Percentiles rank a stretch among this genome's conserved stretches.
phyloP scores from a whole-genome alignment of 2,329 filamentous ascomycete genomes.

The Alternaria angustiovoidea region DNA sequence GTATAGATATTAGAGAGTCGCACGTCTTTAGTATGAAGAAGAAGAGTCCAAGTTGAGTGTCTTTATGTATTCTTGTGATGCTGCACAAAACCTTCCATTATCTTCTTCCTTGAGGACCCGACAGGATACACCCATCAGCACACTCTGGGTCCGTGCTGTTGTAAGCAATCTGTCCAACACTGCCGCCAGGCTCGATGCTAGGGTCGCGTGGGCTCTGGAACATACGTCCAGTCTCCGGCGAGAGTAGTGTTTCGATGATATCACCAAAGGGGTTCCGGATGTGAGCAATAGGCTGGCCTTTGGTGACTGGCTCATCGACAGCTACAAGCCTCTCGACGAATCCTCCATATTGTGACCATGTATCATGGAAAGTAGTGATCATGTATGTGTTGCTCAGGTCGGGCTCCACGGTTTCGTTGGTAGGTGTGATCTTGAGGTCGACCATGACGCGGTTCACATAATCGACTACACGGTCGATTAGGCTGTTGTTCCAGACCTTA shows the following conservation, averaged over 20 bases:
- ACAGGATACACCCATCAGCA: constrained; percentile 42
- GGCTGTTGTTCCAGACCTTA: constrained; percentile 48
- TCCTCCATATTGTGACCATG: constrained; percentile 37
- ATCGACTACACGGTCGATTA: constrained; percentile 47
- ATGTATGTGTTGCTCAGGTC: constrained; percentile 46
- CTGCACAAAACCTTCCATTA: background rate
- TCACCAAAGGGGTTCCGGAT: constrained; percentile 50
- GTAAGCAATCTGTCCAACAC: constrained; percentile 48
- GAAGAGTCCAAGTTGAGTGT: background rate
- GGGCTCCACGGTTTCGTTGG: constrained; percentile 41
- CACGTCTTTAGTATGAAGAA: background rate
- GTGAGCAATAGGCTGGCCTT: constrained; percentile 49
- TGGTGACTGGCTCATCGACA: constrained; percentile 46
- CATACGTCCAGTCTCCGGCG: constrained; percentile 46
- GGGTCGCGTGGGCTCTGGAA: constrained; percentile 48
- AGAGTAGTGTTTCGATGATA: constrained; percentile 45
- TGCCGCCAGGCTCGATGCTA: constrained; percentile 46
- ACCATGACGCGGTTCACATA: constrained; percentile 37
- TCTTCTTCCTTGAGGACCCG: constrained; percentile 16
- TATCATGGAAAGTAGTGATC: constrained; percentile 40
- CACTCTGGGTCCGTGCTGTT: constrained; percentile 47
- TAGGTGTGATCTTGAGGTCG: constrained; percentile 33
- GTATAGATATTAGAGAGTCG: background rate
- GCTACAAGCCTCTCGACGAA: constrained; percentile 41
- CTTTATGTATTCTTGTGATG: background rate